These are phyloP conservation scores for Rosa persica DNA, from an alignment of 306 rosid species.

Conservation along the genomic window DNA sequence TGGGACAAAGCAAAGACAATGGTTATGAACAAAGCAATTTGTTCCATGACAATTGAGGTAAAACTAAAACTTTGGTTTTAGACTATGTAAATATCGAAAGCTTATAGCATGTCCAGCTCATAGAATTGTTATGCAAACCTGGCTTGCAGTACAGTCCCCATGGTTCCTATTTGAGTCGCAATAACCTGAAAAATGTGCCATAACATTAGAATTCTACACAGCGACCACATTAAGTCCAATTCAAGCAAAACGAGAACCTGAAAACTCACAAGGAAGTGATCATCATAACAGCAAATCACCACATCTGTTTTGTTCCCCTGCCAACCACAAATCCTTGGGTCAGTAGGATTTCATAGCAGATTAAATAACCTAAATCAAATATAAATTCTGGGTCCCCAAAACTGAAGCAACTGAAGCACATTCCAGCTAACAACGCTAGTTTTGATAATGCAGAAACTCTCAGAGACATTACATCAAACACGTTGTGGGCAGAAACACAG, in stretches of 20 bases:
- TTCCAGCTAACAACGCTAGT: background rate
- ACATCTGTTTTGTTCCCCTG: slow-evolving; percentile 87
- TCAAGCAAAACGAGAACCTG: slow-evolving; percentile 3
- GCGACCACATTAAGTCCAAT: background rate
- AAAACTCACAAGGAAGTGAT: slow-evolving; percentile 69
- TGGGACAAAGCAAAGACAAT: background rate
- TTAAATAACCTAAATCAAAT: background rate
- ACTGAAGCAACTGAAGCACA: background rate
- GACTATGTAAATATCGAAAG: background rate
- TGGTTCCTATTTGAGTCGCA: slow-evolving; percentile 84
- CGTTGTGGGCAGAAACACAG: slow-evolving; percentile 11
- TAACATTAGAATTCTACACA: slow-evolving; percentile 10
- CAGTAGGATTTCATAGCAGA: background rate
- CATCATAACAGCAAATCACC: slow-evolving; percentile 65
- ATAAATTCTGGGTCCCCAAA: background rate
- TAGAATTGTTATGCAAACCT: slow-evolving; percentile 47
- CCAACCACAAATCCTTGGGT: background rate
- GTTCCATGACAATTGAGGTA: background rate
- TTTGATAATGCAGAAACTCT: background rate
- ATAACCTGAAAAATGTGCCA: slow-evolving; percentile 48
- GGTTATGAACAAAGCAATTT: background rate
- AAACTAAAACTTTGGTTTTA: too few species aligned
- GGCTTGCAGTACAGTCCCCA: slow-evolving; percentile 89
- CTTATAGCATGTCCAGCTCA: background rate
- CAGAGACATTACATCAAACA: slow-evolving; percentile 26